phyloP scores from a whole-genome alignment of 1,139 yeast genomes.

The Sugiyamaella xylanicola region DNA sequence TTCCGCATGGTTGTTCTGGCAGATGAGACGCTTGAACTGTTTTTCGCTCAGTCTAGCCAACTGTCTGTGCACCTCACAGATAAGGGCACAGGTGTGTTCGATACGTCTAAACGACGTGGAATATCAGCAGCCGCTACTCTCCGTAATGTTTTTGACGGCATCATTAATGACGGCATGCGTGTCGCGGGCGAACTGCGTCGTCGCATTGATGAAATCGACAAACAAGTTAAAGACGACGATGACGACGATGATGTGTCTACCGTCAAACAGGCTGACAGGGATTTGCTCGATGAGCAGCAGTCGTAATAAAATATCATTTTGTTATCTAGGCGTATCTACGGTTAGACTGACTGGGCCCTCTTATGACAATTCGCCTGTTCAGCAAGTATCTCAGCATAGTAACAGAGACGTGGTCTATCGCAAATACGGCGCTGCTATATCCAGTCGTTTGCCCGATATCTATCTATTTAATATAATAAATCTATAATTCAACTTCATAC shows the following conservation, averaged over 20 bases:
- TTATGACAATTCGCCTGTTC: too few species aligned
- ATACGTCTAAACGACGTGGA: conserved; percentile 24
- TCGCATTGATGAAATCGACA: conserved; percentile 67
- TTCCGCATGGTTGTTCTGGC: conserved; percentile 94
- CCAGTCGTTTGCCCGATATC: too few species aligned
- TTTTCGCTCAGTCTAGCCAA: conserved; percentile 70
- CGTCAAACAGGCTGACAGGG: conserved; percentile 44
- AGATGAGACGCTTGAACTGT: conserved; percentile 86
- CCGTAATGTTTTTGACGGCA: conserved; percentile 86
- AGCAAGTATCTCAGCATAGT: too few species aligned
- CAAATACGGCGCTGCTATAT: too few species aligned
- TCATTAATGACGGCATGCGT: conserved; percentile 87
- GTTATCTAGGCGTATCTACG: too few species aligned
- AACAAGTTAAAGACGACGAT: conserved; percentile 27
- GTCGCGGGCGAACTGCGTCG: conserved; percentile 87
- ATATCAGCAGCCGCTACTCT: conserved; percentile 53
- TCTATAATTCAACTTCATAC: too few species aligned
- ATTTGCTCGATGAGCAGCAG: conserved; percentile 39
- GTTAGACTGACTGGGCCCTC: too few species aligned
- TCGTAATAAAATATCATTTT: not conserved
- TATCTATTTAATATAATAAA: too few species aligned
- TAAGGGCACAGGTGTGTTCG: conserved; percentile 40
- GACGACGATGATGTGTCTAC: conserved; percentile 37
- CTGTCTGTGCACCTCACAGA: conserved; percentile 68
- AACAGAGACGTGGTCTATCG: too few species aligned